A percentile compares a stretch with the other conserved stretches of the same genome.
These are phyloP conservation scores for Carex scoparia DNA, from an alignment of 176 grass and related monocot species.

Conservation along the genomic window DNA sequence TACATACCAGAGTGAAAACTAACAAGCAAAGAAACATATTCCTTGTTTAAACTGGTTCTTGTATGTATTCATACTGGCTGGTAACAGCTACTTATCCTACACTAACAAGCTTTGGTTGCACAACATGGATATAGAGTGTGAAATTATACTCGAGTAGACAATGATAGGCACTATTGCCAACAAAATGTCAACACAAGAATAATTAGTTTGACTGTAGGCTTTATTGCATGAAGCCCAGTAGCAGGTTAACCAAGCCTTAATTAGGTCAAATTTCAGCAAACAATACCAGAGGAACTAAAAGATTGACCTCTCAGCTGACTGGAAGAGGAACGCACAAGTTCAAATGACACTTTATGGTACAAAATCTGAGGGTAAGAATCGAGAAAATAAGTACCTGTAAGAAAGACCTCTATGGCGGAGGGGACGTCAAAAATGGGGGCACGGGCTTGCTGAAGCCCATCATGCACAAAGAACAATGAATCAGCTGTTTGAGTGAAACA, in stretches of 20 bases:
- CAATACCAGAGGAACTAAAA: not conserved
- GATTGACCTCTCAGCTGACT: not conserved
- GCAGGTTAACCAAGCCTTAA: not conserved
- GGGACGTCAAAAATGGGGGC: slow-evolving; percentile 96
- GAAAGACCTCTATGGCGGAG: slow-evolving; percentile 88
- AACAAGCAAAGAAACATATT: not conserved
- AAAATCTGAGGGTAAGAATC: not conserved
- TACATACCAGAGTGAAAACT: not conserved
- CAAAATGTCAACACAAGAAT: not conserved
- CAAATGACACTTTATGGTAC: not conserved
- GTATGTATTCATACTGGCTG: not conserved
- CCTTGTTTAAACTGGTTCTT: not conserved
- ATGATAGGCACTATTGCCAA: not conserved
- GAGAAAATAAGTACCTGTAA: slow-evolving; percentile 31
- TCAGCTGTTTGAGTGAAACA: slow-evolving; percentile 98
- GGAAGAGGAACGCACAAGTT: not conserved
- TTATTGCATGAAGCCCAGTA: not conserved
- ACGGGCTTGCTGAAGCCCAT: slow-evolving; percentile 60
- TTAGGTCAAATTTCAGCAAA: not conserved
- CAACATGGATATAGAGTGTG: not conserved
- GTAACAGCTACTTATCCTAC: not conserved
- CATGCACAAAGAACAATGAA: slow-evolving; percentile 77
- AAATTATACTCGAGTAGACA: not conserved
- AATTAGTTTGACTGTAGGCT: not conserved
- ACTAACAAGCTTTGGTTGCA: not conserved